Base-by-base conservation (phyloP, 2,329 filamentous ascomycete species). In the Fusarium aywerte region DNA sequence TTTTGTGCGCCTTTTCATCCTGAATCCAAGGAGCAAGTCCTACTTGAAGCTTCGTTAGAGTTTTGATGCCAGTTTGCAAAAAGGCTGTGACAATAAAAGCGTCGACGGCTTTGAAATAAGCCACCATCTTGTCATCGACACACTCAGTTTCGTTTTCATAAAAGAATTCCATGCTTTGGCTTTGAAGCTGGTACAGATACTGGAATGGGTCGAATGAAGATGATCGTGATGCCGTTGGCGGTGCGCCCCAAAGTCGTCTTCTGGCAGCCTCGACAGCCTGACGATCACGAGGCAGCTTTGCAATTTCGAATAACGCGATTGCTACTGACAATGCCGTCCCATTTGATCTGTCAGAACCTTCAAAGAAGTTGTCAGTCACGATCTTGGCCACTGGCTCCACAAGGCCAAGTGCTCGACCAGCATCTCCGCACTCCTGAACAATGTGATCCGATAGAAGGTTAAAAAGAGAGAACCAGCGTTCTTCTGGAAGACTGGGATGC, bases 301-400 rank as follows among this genome's bases (percentile, higher is more conserved):
- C 83, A 40, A 76, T 68, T 3, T 79, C 77, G 8, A 87, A 74
- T 3, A 88, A 72, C 43, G 80, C 79, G n/a, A 78, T 75, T 2
- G 79, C 71, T 11, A 78, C 79, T 21, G 73, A 74, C 13, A 83
- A 63, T 1, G 74, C 67, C 20, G 74, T 79, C 6, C 73, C 27
- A 4, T 58, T 44, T 5, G 70, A 60, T 31, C 60, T 63, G 20
- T 61, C 55, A 9, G 51, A 32, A 9, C 16, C 49, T 18, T 50
- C 53, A 16, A 68, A 72, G 47, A 71, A 66, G 51, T 31, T 78
- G 54, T 83, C 81, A 35, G 81, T 70, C 6, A 90, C 68, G 2
- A 77, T 72, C 68, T 86, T 89, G 1, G 91, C 87, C 5, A 96
- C 72, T 2, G 90, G 90, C 62, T 96, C 92, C 36, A 94, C 81